phyloP scores from a whole-genome alignment of 139 green algal species.

The Volvox africanus region DNA sequence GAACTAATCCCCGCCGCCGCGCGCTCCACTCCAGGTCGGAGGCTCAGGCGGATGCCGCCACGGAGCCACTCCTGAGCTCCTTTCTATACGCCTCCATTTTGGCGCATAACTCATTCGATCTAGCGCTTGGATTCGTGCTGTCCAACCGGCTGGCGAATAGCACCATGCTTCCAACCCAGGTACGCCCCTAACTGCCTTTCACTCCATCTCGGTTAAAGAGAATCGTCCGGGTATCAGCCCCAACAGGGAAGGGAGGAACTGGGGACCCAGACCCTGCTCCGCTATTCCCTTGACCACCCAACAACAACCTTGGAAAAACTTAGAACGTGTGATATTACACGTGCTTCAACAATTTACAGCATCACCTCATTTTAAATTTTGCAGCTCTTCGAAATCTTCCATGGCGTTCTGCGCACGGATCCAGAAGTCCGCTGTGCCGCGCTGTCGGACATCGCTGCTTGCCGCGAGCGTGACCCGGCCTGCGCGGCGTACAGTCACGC shows the following conservation, averaged over 20 bases:
- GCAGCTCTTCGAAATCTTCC: conserved; percentile 55
- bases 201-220: too few species aligned
- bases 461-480: conserved; percentile 85
- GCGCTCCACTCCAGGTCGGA: conserved; percentile 55
- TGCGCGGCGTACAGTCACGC: conserved; percentile 83
- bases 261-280: too few species aligned
- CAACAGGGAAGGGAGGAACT: too few species aligned
- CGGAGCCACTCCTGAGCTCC: conserved; percentile 91
- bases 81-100: conserved; percentile 96
- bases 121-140: conserved; percentile 91
- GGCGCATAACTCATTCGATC: conserved; percentile 87
- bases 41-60: conserved; percentile 67
- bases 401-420: conserved; percentile 55
- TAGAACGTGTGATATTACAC: too few species aligned
- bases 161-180: conserved; percentile 94
- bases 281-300: too few species aligned
- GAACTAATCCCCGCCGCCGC: not conserved
- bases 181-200: conserved; percentile 56
- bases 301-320: too few species aligned
- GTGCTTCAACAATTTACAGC: not conserved
- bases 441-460: conserved; percentile 78
- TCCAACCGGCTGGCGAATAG: conserved; percentile 93
- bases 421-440: conserved; percentile 64
- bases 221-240: too few species aligned
- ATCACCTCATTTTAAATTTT: too few species aligned